Evolutionary conservation across 2,329 filamentous ascomycete species (phyloP).

Genomic region (Sporothrix protearum): DNA sequence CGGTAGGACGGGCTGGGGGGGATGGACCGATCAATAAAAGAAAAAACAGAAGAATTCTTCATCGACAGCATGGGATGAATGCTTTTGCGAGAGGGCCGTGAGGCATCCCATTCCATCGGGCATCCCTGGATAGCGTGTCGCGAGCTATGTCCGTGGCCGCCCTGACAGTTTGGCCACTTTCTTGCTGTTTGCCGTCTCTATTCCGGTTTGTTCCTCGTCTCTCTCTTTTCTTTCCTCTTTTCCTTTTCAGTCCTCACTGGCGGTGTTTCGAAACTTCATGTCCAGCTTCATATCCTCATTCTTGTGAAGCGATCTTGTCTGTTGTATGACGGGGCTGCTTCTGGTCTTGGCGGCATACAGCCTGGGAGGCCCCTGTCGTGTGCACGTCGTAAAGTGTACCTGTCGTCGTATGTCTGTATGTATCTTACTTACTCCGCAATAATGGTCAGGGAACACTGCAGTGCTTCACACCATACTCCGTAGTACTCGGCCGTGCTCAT

Average conservation of each 20-base stretch:
- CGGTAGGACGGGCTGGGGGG: background rate
- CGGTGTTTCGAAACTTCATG: background rate
- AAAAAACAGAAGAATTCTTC: background rate
- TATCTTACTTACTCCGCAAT: too few species aligned
- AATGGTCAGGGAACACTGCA: background rate
- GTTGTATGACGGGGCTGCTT: background rate
- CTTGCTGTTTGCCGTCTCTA: background rate
- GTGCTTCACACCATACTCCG: slow-evolving; percentile 1
- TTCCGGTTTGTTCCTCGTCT: background rate
- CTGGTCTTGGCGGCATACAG: background rate
- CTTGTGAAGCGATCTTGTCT: background rate
- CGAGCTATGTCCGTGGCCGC: background rate
- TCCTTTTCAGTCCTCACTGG: background rate
- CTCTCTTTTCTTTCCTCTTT: background rate
- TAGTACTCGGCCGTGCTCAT: slow-evolving; percentile 8
- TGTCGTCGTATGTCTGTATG: background rate
- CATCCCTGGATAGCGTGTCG: slow-evolving; percentile 15
- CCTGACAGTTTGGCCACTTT: background rate
- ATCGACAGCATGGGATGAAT: background rate
- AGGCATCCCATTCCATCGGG: background rate
- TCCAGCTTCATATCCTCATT: background rate
- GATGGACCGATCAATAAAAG: background rate
- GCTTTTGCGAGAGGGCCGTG: background rate
- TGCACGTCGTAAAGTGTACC: background rate
- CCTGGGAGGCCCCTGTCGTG: background rate